These are phyloP conservation scores for Xylaria sp. DNA, from an alignment of 2,329 filamentous ascomycete species.

Conservation along the genomic window DNA sequence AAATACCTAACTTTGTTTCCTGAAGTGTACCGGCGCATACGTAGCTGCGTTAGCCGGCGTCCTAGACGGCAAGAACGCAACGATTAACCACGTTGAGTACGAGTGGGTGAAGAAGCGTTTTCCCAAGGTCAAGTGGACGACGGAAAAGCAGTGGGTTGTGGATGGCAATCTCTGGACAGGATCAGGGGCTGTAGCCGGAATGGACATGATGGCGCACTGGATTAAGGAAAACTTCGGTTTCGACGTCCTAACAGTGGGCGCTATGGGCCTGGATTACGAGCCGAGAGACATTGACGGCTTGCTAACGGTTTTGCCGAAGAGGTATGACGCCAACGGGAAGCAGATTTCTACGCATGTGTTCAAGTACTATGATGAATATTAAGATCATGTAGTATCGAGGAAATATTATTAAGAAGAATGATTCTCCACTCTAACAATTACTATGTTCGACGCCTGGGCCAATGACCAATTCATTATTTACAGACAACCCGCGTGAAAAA, in stretches of 20 bases:
- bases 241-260: constrained; percentile 24
- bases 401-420: background rate
- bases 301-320: constrained; percentile 30
- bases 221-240: constrained; percentile 25
- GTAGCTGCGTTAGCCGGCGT: constrained; percentile 29
- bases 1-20: background rate
- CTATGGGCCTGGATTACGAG: constrained; percentile 28
- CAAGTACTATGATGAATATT: constrained; percentile 29
- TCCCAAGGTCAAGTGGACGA: constrained; percentile 30
- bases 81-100: constrained; percentile 26
- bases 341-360: constrained; percentile 31
- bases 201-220: constrained; percentile 34
- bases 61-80: constrained; percentile 32
- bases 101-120: constrained; percentile 30
- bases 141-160: constrained; percentile 31
- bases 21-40: constrained; percentile 27
- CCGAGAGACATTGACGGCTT: constrained; percentile 29
- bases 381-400: background rate
- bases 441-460: no score
- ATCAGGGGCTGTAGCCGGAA: constrained; percentile 30
- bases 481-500: no score
- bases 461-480: no score
- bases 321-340: constrained; percentile 25
- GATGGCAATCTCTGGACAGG: constrained; percentile 34
- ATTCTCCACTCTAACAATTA: no score